Base-by-base conservation (phyloP, 2,329 filamentous ascomycete species). In the Diaporthe aspalathi region DNA sequence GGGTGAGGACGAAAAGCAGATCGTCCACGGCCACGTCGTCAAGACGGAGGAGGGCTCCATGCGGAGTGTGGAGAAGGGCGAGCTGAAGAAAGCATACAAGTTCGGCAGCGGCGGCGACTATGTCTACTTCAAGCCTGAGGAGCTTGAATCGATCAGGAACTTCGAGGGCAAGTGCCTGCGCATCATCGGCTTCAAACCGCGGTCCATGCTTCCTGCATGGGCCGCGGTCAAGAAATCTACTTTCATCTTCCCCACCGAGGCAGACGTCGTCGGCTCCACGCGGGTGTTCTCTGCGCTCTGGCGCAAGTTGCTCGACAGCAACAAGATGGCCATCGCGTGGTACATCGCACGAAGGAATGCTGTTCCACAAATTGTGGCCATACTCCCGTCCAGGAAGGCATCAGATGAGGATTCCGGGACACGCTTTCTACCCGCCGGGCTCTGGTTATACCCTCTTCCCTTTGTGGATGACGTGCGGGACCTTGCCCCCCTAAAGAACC, bases 221-320 rank as follows among this genome's bases (percentile, higher is more conserved):
- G 93, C 94, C 1, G 94, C 93, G 43, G 86, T 93, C 62, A 94
- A 93, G 78, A 94, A 95, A 76, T 93, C 95, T 0, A 94, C 91
- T 0, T 99, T 98, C 80, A 93, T 99, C 71, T 98, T 97, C 77
- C 96, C 96, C 0, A 96, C 92, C 22, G 96, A 99, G 81, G 92
- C 94, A 74, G 92, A 94, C 73, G 97, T 91, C 76, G 88, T 98
- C 32, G 96, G 96, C 24, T 98, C 95, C 1, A 97, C 94, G 0
- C 91, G 96, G 9, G 94, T 97, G 2, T 99, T 98, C 79, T 92
- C 95, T 2, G 94, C 96, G 0, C 83, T 99, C 27, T 94, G 97
- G 83, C 92, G 94, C 77, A 98, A 97, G 79, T 86, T 99, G 1
- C 82, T 95, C 5, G 89, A 90, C 69, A 90, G 92, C 62, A 86